Conservation (phyloP, 805 yeast genomes). For the Ogataea ganodermae region DNA sequence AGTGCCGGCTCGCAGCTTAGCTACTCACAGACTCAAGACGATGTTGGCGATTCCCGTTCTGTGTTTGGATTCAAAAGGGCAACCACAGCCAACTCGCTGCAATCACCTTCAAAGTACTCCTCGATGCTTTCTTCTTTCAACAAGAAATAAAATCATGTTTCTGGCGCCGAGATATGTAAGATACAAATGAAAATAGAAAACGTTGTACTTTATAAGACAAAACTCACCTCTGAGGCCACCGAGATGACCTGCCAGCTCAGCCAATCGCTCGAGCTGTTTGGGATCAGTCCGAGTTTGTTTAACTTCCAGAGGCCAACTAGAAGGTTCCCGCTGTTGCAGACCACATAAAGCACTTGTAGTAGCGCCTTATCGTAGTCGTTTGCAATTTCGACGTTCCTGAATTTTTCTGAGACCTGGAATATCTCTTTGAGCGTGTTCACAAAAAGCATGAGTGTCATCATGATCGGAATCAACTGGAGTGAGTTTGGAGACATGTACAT, state of each 20-base stretch:
- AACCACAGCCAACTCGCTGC: constrained; percentile 18
- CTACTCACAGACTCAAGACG: constrained; percentile 5
- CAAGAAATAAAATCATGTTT: constrained; percentile 9
- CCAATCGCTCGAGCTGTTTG: constrained; percentile 90
- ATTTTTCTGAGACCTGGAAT: constrained; percentile 54
- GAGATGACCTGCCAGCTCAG: constrained; percentile 71
- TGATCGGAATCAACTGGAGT: constrained; percentile 84
- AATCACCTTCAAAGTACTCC: constrained; percentile 21
- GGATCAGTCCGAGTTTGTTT: constrained; percentile 85
- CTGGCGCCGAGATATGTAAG: background rate
- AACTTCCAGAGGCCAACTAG: constrained; percentile 83
- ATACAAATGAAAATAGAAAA: background rate
- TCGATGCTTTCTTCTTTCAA: constrained; percentile 27
- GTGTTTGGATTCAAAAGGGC: constrained; percentile 31
- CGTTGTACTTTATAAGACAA: constrained; percentile 18
- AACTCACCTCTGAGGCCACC: constrained; percentile 31
- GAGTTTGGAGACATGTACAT: constrained; percentile 91
- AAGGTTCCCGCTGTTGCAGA: constrained; percentile 55
- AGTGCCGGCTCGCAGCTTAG: constrained; percentile 4
- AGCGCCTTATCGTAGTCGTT: constrained; percentile 25
- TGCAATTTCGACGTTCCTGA: constrained; percentile 37
- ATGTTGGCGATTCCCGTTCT: constrained; percentile 24
- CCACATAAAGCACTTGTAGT: constrained; percentile 31
- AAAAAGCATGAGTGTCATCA: constrained; percentile 84
- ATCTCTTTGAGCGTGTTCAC: constrained; percentile 78